Base-by-base conservation (phyloP, 2,329 filamentous ascomycete species). In the Trematosphaeria pertusa region DNA sequence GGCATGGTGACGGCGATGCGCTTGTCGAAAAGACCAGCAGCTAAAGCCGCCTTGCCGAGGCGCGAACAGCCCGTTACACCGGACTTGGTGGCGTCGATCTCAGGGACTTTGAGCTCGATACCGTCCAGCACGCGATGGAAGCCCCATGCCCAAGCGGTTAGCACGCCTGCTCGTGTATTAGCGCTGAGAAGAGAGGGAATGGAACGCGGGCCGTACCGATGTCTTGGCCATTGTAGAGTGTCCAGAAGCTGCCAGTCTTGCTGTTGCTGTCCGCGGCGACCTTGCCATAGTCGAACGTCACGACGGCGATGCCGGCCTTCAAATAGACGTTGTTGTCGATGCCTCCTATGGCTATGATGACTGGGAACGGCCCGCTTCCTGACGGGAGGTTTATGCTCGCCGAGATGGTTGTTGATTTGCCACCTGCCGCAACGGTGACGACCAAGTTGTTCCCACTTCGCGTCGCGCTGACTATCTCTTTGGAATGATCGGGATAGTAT, bases 291-390 rank as follows among this genome's bases (percentile, higher is more conserved):
- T 80, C 75, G 53, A 80, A 79, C 11, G 75, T 76, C 3, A 77
- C 77, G 12, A 80, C 72, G 2, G 77, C 77, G 52, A 80, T 79
- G 4, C 77, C 77, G 1, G 75, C 75, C 17, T 69, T 67, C 5
- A 77, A 61, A 52, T 80, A 80, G 8, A 72, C 73, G 60, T 74
- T 72, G 56, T 75, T 76, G 51, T 74, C 70, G 63, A 80, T 80
- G 15, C 77, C 77, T 12, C 78, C 78, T 44, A 79, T 80, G 26
- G 76, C 74, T 49, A 80, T 79, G 10, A 81, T 73, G 4, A 79
- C 77, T 1, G 62, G 61, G 19, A 55, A 62, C 2, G 76, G 77
- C 2, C 70, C 77, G 12, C 69, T 71, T 1, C 71, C 73, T 20
- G 62, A 58, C 1, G 77, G 76, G 33, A 79, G 59, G 24, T 71